Percentiles rank a stretch among this genome's conserved stretches.
Evolutionary conservation across 305 asterid species (phyloP).

Genomic region (Ruellia speciosa): DNA sequence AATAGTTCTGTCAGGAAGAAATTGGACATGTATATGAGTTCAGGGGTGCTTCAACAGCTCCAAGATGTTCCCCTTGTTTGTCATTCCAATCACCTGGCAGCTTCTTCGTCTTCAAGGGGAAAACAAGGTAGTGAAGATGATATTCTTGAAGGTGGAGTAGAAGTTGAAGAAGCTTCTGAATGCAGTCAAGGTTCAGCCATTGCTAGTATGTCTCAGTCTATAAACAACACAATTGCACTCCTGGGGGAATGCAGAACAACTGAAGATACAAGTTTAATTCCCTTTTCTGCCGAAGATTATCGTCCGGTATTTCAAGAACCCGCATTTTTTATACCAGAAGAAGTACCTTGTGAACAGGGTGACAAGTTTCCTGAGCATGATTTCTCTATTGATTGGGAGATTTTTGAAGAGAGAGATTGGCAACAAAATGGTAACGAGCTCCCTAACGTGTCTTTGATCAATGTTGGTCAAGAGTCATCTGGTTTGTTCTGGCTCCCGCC

Average conservation of each 20-base stretch:
- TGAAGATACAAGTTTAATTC: conserved; percentile 37
- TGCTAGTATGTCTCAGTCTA: conserved; percentile 48
- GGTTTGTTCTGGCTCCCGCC: conserved; percentile 42
- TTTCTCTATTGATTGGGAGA: conserved; percentile 48
- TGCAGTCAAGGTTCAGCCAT: conserved; percentile 74
- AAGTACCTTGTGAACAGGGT: conserved; percentile 39
- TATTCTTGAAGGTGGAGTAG: conserved; percentile 44
- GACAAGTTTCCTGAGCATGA: conserved; percentile 44
- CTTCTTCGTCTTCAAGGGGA: conserved; percentile 58
- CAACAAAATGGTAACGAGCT: conserved; percentile 48
- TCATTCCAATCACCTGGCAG: conserved; percentile 40
- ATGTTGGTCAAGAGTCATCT: conserved; percentile 49
- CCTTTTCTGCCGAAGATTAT: conserved; percentile 36
- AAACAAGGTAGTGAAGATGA: conserved; percentile 76
- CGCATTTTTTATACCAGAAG: conserved; percentile 36
- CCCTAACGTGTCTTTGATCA: conserved; percentile 53
- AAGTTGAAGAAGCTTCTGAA: conserved; percentile 79
- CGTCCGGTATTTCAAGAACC: conserved; percentile 37
- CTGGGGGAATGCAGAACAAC: conserved; percentile 35
- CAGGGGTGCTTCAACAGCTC: conserved; percentile 78
- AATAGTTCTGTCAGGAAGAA: conserved; percentile 97
- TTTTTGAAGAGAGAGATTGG: conserved; percentile 58
- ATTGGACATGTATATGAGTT: conserved; percentile 76
- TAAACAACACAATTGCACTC: conserved; percentile 28
- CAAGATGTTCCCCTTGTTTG: conserved; percentile 52